Base-by-base conservation (phyloP, 1,139 yeast genomes). In the Pneumocystis jirovecii region DNA sequence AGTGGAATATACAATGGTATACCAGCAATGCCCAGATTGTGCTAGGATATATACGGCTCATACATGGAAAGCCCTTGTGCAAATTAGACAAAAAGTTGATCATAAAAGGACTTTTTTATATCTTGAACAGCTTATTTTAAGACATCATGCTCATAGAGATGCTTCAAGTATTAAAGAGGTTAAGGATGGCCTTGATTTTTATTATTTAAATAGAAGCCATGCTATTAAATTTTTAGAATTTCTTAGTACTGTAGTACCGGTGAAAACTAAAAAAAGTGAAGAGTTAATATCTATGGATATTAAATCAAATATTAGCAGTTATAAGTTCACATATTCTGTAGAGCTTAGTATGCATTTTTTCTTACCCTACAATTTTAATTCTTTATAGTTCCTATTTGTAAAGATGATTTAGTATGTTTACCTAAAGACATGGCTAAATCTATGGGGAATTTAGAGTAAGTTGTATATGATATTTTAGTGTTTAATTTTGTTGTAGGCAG, bases 1-100 rank as follows among this genome's bases (percentile, higher is more conserved):
- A 76, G 97, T 93, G 21, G 97, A 93, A 73, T 93, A 87, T 73
- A 86, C 89, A 29, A 98, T 93, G 64, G 81, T 89, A 69, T 96
- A 97, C 45, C 89, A 90, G 86, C 99, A 93, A 79, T 93, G 99
- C 81, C 86, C 97, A 1, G 99, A 93, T 79, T 93, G 99, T 84
- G 97, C 97, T 65, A 89, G 89, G 76, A 86, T 96, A 1, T 93
- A 87, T 74, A 93, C 98, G 21, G 87, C 95, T 45, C 89, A 95
- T 74, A 93, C 97, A 21, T 93, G 99, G 99, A 85, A 95, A 77
- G 96, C 98, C 8, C 83, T 93, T 17, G 96, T 95, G 59, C 99
- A 95, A 79, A 87, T 95, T 71, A 87, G 98, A 79, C 99, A 93
- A 76, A 95, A 95, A 75, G 98, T 95, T 56, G 84, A 91, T 21